Percentiles rank a stretch among this genome's conserved stretches.
These are phyloP conservation scores for Vaccinium corymbosum DNA, from an alignment of 148 eudicot species.

Conservation along the genomic window DNA sequence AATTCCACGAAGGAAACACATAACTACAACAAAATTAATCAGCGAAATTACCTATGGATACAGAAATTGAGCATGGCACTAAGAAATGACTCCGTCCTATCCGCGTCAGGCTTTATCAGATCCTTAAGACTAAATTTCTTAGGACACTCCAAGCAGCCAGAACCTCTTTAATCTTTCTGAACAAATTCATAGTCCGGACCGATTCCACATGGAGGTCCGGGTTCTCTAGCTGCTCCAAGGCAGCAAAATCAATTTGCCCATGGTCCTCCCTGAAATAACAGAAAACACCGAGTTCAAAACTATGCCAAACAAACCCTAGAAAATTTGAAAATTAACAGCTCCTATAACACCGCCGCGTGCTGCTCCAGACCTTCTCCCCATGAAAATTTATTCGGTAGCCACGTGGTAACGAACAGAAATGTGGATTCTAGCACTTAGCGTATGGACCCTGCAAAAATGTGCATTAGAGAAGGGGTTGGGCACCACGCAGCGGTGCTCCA, in stretches of 20 bases:
- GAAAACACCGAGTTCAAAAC: background rate
- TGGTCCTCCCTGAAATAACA: slow-evolving; percentile 59
- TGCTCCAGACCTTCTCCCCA: too few species aligned
- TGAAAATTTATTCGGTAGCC: too few species aligned
- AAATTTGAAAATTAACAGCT: background rate
- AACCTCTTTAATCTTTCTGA: slow-evolving; percentile 38
- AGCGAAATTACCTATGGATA: slow-evolving; percentile 50
- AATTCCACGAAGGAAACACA: background rate
- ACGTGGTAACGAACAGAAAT: too few species aligned
- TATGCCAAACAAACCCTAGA: background rate
- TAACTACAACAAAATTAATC: background rate
- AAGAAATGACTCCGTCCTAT: slow-evolving; percentile 54
- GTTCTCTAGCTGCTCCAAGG: slow-evolving; percentile 67
- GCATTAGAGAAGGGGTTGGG: too few species aligned
- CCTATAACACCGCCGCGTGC: background rate
- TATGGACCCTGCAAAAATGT: too few species aligned
- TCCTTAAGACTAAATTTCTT: slow-evolving; percentile 47
- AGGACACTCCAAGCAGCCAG: slow-evolving; percentile 55
- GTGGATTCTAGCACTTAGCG: too few species aligned
- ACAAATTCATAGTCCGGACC: slow-evolving; percentile 46
- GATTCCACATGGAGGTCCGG: slow-evolving; percentile 74
- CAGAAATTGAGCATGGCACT: slow-evolving; percentile 64
- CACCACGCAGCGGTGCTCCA: too few species aligned
- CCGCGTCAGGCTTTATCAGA: slow-evolving; percentile 62
- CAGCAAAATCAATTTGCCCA: slow-evolving; percentile 61